A percentile compares a stretch with the other conserved stretches of the same genome.
These are phyloP conservation scores for Dipodascopsis uninucleata DNA, from an alignment of 805 yeast species.

Conservation along the genomic window DNA sequence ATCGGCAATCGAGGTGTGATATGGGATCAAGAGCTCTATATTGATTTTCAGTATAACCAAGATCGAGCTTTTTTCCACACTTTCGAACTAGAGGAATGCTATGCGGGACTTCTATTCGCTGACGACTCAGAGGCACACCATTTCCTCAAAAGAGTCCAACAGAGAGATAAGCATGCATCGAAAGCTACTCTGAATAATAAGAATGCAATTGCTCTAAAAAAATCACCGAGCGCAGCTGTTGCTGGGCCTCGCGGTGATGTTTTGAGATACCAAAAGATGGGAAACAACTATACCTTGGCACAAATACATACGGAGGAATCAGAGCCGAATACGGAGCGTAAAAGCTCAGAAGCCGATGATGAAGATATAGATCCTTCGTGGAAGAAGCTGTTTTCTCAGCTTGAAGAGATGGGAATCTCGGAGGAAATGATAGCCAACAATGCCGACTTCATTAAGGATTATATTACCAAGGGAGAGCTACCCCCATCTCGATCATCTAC, in stretches of 20 bases:
- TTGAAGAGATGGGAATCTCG: constrained; percentile 72
- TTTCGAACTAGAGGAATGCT: constrained; percentile 88
- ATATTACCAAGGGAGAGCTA: constrained; percentile 69
- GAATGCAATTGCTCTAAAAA: constrained; percentile 78
- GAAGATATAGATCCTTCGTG: constrained; percentile 49
- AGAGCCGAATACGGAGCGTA: constrained; percentile 15
- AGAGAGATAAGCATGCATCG: constrained; percentile 77
- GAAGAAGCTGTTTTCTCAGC: constrained; percentile 67
- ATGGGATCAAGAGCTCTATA: constrained; percentile 96
- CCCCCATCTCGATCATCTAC: constrained; percentile 56
- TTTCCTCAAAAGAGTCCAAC: constrained; percentile 71
- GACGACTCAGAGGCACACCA: constrained; percentile 85
- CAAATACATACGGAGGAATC: constrained; percentile 29
- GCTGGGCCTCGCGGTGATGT: constrained; percentile 61
- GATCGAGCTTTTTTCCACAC: constrained; percentile 93
- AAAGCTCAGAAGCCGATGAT: constrained; percentile 32
- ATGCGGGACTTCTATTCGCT: constrained; percentile 81
- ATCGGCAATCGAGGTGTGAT: constrained; percentile 76
- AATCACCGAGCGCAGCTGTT: constrained; percentile 40
- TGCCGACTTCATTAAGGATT: constrained; percentile 74
- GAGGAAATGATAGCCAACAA: constrained; percentile 89
- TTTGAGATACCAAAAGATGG: constrained; percentile 23
- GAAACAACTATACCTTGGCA: constrained; percentile 37
- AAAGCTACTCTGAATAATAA: constrained; percentile 82
- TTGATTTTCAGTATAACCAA: constrained; percentile 84